These are phyloP conservation scores for Aspergillus sergii DNA, from an alignment of 2,329 filamentous ascomycete species.

Conservation along the genomic window DNA sequence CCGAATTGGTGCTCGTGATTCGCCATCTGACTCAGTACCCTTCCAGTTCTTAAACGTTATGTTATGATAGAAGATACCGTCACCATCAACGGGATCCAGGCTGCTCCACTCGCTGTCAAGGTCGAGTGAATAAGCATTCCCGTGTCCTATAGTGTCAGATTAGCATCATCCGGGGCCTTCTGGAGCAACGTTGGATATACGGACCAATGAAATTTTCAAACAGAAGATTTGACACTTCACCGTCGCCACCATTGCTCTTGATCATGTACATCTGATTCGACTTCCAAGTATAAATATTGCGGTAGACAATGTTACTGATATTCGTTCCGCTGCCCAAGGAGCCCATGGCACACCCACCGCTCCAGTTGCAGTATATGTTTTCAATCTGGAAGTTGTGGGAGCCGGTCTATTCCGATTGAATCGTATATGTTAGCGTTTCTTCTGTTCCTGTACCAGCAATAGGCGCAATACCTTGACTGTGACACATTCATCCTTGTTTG, in stretches of 20 bases:
- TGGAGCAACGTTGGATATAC: background rate
- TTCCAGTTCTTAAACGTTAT: conserved; percentile 60
- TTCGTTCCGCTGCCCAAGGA: conserved; percentile 54
- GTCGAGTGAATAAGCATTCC: conserved; percentile 61
- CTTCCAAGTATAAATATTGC: conserved; percentile 59
- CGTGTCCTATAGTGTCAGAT: conserved; percentile 44
- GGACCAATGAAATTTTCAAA: conserved; percentile 59
- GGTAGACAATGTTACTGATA: conserved; percentile 56
- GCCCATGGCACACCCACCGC: conserved; percentile 61
- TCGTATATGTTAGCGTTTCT: background rate
- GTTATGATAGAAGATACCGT: conserved; percentile 56
- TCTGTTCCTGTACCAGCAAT: background rate
- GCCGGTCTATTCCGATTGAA: conserved; percentile 39
- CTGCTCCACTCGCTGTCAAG: conserved; percentile 58
- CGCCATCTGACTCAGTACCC: conserved; percentile 54
- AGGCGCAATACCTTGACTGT: conserved; percentile 53
- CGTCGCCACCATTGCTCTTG: conserved; percentile 61
- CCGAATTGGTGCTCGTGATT: conserved; percentile 55
- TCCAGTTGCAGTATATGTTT: conserved; percentile 64
- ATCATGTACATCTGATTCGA: conserved; percentile 66
- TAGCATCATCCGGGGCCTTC: too few relatives aligned
- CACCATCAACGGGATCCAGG: conserved; percentile 45
- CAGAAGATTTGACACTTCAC: conserved; percentile 52
- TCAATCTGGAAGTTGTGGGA: conserved; percentile 60
- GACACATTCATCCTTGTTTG: conserved; percentile 65